Evolutionary conservation across 257 asterid genomes (phyloP), one percentile per base, ranked within the genome.

Genomic region (Nicotiana benthamiana): DNA sequence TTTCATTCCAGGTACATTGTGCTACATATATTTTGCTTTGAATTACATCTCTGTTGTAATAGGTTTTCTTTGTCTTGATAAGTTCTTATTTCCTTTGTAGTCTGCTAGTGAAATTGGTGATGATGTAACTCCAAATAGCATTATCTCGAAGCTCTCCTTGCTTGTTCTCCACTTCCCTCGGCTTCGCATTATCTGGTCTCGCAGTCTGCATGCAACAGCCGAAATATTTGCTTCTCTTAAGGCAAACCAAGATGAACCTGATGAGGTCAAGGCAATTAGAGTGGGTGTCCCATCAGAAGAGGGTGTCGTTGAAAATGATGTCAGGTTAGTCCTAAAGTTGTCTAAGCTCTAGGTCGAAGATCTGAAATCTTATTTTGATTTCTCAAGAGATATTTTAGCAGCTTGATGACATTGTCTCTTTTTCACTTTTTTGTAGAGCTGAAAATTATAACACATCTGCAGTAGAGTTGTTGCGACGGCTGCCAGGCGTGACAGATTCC

Each of bases 261-360:
- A 95, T 76, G 98, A 93, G 86, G 93, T 85, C 79, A 95, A 90
- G 91, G 98, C 99, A n/a, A 90, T 83, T 64, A 87, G 98, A 87
- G 96, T 95, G 74, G 99, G 99, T 63, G 96, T 95, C 63, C 99
- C 99, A 54, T 95, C 99, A 63, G 98, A 92, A 90, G 99, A 93
- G 87, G 99, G 98, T 81, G 57, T 92, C n/a, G 84, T 95, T 27
- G 94, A 92, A 83, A 88, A 91, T 80, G 98, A 93, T 87, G 90
- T 91, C 24, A 89, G 99, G 99, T 93, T 83, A 80, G 87, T 48
- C 54, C 15, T 63, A 56, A 24, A 72, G 17, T 8, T 36, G 17
- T 57, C 22, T 6, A 11, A 9, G 12, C 3, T 40, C 12, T 40
- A 40, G 56, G 56, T 51, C 17, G 56, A 51, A 13, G 6, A 51